Conservation (phyloP, 805 yeast genomes). For the Kluyveromyces starmeri region DNA sequence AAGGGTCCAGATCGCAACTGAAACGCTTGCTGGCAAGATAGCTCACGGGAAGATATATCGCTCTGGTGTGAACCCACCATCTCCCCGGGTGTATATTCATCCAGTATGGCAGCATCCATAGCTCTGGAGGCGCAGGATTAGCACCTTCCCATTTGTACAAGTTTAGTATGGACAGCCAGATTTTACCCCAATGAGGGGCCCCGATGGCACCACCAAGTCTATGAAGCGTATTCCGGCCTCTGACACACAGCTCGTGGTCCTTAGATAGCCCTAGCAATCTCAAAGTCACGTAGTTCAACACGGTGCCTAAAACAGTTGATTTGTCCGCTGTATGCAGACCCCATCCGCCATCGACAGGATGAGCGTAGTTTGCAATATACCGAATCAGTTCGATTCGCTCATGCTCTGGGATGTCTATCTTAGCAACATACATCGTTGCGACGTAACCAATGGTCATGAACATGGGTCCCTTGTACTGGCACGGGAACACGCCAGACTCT, state of each 20-base stretch:
- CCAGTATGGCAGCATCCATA: constrained; percentile 78
- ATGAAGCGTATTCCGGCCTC: constrained; percentile 63
- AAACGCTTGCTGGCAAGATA: constrained; percentile 55
- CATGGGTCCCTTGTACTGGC: constrained; percentile 97
- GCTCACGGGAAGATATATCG: constrained; percentile 80
- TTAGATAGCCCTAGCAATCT: constrained; percentile 69
- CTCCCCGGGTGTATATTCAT: constrained; percentile 86
- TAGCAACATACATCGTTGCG: constrained; percentile 61
- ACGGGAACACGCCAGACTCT: constrained; percentile 76
- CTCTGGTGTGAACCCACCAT: constrained; percentile 99
- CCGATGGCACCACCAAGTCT: constrained; percentile 84
- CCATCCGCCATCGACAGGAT: constrained; percentile 99
- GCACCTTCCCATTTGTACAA: constrained; percentile 94
- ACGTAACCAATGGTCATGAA: constrained; percentile 90
- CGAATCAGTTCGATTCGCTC: constrained; percentile 65
- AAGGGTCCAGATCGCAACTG: constrained; percentile 51
- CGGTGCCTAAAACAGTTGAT: constrained; percentile 91
- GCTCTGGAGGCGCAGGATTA: constrained; percentile 95
- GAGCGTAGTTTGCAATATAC: constrained; percentile 83
- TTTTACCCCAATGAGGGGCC: constrained; percentile 96
- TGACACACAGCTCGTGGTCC: constrained; percentile 67
- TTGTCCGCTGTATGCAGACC: constrained; percentile 90
- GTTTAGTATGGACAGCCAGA: constrained; percentile 75
- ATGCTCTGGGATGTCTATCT: constrained; percentile 57
- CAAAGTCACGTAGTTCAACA: constrained; percentile 73